phyloP scores from a whole-genome alignment of 1,284 basidiomycete species.

The Sanghuangporus weigelae region DNA sequence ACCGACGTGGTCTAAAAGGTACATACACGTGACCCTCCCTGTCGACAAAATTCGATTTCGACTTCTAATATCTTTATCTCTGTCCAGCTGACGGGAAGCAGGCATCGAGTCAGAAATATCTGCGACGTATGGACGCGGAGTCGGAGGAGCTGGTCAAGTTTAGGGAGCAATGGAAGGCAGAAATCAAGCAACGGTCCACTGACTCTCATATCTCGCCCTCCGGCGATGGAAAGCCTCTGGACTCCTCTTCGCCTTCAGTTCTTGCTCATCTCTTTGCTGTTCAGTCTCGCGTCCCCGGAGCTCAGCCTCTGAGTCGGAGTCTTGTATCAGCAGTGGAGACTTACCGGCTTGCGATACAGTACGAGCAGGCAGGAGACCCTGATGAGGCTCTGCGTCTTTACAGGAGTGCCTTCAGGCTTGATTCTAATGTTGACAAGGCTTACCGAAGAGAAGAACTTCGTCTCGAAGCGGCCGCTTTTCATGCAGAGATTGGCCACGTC shows the following conservation, averaged over 20 bases:
- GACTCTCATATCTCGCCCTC: not conserved
- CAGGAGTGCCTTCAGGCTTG: conserved; percentile 71
- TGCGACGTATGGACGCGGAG: conserved; percentile 25
- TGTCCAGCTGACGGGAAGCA: not conserved
- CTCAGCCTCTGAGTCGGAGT: no score
- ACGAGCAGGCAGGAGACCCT: conserved; percentile 68
- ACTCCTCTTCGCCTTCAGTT: not conserved
- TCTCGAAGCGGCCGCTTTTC: conserved; percentile 13
- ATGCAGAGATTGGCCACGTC: not conserved
- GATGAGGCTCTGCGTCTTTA: conserved; percentile 74
- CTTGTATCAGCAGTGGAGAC: conserved; percentile 48
- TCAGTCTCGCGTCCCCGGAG: conserved; percentile 4
- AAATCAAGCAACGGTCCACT: conserved; percentile 42
- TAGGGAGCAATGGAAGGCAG: conserved; percentile 70
- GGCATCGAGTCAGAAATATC: not conserved
- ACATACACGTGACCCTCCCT: not conserved
- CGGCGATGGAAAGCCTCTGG: no score
- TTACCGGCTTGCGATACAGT: conserved; percentile 65
- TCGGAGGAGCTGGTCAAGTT: conserved; percentile 58
- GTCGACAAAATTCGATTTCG: not conserved
- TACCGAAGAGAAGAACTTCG: conserved; percentile 53
- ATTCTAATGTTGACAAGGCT: conserved; percentile 61
- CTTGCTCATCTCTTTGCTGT: not conserved
- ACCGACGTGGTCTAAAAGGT: not conserved
- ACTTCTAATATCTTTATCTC: not conserved